Evolutionary conservation across 305 asterid genomes (phyloP).

Genomic region (Fraxinus sp.): DNA sequence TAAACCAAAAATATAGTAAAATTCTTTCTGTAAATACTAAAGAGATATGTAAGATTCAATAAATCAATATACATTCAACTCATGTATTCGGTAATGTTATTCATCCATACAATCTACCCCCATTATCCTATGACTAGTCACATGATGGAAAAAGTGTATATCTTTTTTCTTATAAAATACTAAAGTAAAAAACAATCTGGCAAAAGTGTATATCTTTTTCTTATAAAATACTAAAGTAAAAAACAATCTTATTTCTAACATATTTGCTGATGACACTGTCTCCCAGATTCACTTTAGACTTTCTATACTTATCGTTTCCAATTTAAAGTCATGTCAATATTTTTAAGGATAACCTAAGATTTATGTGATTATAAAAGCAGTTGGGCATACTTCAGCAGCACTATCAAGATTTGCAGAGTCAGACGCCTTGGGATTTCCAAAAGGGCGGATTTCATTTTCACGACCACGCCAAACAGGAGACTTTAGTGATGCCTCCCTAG

Average conservation of each 20-base stretch:
- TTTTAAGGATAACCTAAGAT: constrained; percentile 16
- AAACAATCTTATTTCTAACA: background rate
- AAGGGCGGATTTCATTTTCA: constrained; percentile 92
- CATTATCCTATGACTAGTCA: constrained; percentile 8
- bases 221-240: constrained; percentile 4
- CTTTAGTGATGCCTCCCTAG: constrained; percentile 86
- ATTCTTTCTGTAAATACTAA: background rate
- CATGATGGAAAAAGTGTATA: background rate
- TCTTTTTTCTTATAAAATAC: constrained; percentile 3
- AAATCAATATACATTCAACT: background rate
- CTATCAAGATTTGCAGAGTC: constrained; percentile 98
- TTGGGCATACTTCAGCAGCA: constrained; percentile 82
- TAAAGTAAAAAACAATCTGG: constrained; percentile 4
- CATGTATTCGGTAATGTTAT: background rate
- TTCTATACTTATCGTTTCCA: background rate
- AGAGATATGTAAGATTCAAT: background rate
- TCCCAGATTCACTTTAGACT: background rate
- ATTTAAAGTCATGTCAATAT: constrained; percentile 3
- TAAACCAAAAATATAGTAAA: background rate
- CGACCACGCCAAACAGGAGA: constrained; percentile 99
- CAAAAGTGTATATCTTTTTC: background rate
- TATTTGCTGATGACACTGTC: background rate
- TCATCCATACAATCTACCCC: background rate
- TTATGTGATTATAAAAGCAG: constrained; percentile 19
- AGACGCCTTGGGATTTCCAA: constrained; percentile 94